phyloP scores from a whole-genome alignment of 192 early-diverging fungal species.

The Lunasporangiospora selenospora region DNA sequence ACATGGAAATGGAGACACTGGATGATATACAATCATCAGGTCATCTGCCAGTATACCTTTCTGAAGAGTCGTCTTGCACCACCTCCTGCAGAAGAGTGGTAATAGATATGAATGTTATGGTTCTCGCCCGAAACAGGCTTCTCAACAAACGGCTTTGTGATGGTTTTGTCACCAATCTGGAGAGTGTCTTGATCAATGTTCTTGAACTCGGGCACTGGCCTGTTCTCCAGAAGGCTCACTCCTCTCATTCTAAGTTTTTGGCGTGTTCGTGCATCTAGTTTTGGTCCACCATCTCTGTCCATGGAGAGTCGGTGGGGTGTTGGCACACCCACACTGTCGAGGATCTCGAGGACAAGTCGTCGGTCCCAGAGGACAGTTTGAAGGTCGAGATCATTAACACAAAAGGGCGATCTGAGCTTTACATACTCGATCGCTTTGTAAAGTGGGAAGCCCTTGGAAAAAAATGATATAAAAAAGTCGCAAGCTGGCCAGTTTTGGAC shows the following conservation, averaged over 20 bases:
- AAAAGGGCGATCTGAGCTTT: conserved; percentile 78
- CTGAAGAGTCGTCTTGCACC: conserved; percentile 78
- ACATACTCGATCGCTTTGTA: conserved; percentile 91
- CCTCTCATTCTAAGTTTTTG: conserved; percentile 59
- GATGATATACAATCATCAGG: neutral
- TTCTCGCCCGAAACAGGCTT: conserved; percentile 96
- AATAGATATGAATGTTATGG: conserved; percentile 98
- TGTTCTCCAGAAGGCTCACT: conserved; percentile 51
- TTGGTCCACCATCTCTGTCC: conserved; percentile 69
- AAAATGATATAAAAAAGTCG: conserved; percentile 96
- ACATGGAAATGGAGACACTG: neutral
- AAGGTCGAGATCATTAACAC: conserved; percentile 87
- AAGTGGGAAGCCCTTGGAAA: conserved; percentile 95
- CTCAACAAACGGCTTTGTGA: conserved; percentile 96
- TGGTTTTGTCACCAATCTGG: conserved; percentile 64
- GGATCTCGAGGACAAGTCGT: conserved; percentile 79
- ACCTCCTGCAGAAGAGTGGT: conserved; percentile 79
- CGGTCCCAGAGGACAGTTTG: conserved; percentile 90
- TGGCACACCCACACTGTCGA: conserved; percentile 82
- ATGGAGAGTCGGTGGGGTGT: conserved; percentile 79
- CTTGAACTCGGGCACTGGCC: conserved; percentile 36
- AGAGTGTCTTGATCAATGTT: conserved; percentile 72
- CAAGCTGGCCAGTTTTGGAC: conserved; percentile 89
- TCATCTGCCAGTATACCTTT: conserved; percentile 53
- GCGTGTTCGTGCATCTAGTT: conserved; percentile 57